These are phyloP conservation scores for Podospora australis DNA, from an alignment of 495 filamentous ascomycete species.

Conservation along the genomic window DNA sequence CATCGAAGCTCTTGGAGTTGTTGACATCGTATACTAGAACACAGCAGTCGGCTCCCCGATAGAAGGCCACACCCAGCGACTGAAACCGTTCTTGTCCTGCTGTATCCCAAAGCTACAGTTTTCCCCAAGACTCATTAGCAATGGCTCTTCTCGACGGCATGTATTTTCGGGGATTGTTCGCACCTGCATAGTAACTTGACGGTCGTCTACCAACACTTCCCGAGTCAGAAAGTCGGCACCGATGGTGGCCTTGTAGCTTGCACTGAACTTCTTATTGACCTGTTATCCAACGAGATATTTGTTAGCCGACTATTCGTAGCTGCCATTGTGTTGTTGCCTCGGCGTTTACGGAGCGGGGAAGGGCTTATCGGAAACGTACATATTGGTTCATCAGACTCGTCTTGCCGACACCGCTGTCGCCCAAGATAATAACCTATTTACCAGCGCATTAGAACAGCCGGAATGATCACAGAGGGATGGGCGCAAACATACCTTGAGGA, in stretches of 20 bases:
- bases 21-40: conserved; percentile 98
- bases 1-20: conserved; percentile 98
- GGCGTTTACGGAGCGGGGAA: background rate
- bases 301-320: no score
- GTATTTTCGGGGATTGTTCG: conserved; percentile 12
- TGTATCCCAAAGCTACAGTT: conserved; percentile 91
- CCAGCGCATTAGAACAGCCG: background rate
- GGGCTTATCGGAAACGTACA: conserved; percentile 54
- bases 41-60: conserved; percentile 96
- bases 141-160: background rate
- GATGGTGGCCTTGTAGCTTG: conserved; percentile 98
- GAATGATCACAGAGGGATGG: background rate
- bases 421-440: conserved; percentile 88
- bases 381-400: conserved; percentile 99
- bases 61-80: conserved; percentile 95
- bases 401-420: conserved; percentile 97
- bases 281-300: conserved; percentile 32
- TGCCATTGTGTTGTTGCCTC: no score
- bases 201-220: conserved; percentile 94
- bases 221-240: conserved; percentile 98
- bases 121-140: conserved; percentile 12
- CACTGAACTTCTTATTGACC: conserved; percentile 99
- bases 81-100: conserved; percentile 98
- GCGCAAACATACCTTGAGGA: conserved; percentile 69
- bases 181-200: conserved; percentile 98